phyloP scores from a whole-genome alignment of 106 monocot genomes.

The Alisma plantagoaquatica region DNA sequence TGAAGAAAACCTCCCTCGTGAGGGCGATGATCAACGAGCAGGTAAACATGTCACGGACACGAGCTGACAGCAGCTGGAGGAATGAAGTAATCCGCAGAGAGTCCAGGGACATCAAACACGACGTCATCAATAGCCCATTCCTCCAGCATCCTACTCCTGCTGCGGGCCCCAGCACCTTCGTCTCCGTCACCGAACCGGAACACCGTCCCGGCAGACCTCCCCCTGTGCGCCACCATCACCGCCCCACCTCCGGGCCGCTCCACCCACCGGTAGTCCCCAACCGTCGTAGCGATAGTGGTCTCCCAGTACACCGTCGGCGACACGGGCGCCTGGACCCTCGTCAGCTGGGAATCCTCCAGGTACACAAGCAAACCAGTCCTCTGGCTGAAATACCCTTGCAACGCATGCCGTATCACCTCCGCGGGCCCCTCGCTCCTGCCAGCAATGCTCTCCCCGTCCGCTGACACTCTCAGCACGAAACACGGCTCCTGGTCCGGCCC shows the following conservation, averaged over 20 bases:
- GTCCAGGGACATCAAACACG: conserved; percentile 61
- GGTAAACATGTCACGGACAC: no score
- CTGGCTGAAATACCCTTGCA: conserved; percentile 85
- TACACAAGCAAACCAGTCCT: conserved; percentile 57
- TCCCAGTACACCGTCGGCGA: conserved; percentile 55
- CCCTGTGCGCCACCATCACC: conserved; percentile 51
- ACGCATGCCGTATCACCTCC: conserved; percentile 59
- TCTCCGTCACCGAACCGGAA: conserved; percentile 45
- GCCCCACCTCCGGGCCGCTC: no score
- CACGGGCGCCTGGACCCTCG: conserved; percentile 44
- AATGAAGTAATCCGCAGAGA: conserved; percentile 56
- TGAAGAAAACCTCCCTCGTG: no score
- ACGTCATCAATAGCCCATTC: conserved; percentile 76
- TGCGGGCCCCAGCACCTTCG: conserved; percentile 8
- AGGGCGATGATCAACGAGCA: no score
- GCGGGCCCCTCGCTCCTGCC: conserved; percentile 46
- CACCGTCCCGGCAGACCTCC: conserved; percentile 34
- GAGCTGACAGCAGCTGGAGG: no score
- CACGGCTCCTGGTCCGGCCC: conserved; percentile 65
- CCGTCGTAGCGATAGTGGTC: conserved; percentile 43
- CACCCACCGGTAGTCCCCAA: conserved; percentile 44
- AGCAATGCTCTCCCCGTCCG: conserved; percentile 27
- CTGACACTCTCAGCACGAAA: conserved; percentile 46
- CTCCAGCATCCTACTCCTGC: conserved; percentile 69
- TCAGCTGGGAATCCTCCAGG: conserved; percentile 73